A percentile compares a stretch with the other conserved stretches of the same genome.
These are phyloP conservation scores for Dipodascopsis uninucleata DNA, from an alignment of 805 yeast species.

Conservation along the genomic window DNA sequence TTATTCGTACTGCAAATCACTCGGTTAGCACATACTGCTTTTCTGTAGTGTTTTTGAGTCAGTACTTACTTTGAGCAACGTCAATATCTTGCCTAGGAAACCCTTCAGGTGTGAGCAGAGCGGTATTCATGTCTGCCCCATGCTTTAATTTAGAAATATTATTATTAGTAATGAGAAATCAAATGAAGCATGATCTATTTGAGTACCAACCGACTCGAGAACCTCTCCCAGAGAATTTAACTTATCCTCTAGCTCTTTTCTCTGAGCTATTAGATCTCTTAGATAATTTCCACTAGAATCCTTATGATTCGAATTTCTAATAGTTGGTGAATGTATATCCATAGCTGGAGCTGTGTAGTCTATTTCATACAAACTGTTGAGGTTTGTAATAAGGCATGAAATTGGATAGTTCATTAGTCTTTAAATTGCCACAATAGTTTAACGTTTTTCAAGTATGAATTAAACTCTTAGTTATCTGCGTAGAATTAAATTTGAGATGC, in stretches of 20 bases:
- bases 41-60: not conserved
- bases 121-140: constrained; percentile 59
- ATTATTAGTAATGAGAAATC: not conserved
- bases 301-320: no score
- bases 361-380: no score
- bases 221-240: constrained; percentile 14
- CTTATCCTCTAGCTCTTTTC: constrained; percentile 17
- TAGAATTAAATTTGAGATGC: no score
- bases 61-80: constrained; percentile 48
- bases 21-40: not conserved
- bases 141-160: constrained; percentile 32
- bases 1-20: constrained; percentile 44
- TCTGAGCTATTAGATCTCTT: not conserved
- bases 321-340: no score
- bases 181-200: not conserved
- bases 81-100: constrained; percentile 84
- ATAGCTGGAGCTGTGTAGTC: no score
- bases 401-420: no score
- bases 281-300: no score
- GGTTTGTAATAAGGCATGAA: no score
- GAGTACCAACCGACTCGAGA: constrained; percentile 15
- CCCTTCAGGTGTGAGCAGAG: constrained; percentile 67
- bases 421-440: no score
- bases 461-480: no score
- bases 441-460: no score